phyloP scores from a whole-genome alignment of 208 protist species.

The Acanthamoeba royreba region DNA sequence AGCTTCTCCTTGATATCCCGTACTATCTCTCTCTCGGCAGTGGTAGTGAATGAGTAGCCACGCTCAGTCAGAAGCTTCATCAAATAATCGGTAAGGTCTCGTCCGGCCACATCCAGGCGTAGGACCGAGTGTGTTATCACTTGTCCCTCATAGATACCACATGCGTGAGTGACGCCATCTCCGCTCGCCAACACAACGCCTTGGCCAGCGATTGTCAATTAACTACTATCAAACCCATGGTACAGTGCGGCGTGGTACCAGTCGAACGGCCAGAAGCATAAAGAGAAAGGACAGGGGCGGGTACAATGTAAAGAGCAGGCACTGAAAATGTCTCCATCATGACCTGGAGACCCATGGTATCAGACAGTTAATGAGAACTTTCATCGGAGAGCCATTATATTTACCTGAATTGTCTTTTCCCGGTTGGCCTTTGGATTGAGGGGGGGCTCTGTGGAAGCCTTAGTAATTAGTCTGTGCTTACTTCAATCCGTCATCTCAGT shows the following conservation, averaged over 20 bases:
- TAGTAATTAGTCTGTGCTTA: neutral
- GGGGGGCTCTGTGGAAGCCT: constrained; percentile 81
- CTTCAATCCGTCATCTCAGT: neutral
- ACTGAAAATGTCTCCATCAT: constrained; percentile 87
- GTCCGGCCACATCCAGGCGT: constrained; percentile 75
- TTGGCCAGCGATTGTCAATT: no score
- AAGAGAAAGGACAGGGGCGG: constrained; percentile 95
- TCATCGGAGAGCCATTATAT: no score
- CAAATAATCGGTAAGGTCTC: constrained; percentile 91
- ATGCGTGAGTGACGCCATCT: neutral
- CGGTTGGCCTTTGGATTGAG: constrained; percentile 88
- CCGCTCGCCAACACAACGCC: neutral
- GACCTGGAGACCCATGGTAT: constrained; percentile 56
- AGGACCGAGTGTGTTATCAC: constrained; percentile 82
- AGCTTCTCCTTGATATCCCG: constrained; percentile 87
- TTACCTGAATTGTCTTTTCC: constrained; percentile 85
- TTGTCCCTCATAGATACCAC: neutral
- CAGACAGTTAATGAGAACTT: neutral
- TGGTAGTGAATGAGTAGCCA: constrained; percentile 93
- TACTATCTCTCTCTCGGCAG: constrained; percentile 94
- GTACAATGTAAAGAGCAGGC: constrained; percentile 86
- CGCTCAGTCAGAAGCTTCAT: constrained; percentile 91
- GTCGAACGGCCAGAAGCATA: constrained; percentile 88
- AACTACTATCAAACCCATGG: no score
- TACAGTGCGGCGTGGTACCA: constrained; percentile 90